Base-by-base conservation (phyloP, 2,329 filamentous ascomycete genomes). In the Cladosporium sphaerospermum region DNA sequence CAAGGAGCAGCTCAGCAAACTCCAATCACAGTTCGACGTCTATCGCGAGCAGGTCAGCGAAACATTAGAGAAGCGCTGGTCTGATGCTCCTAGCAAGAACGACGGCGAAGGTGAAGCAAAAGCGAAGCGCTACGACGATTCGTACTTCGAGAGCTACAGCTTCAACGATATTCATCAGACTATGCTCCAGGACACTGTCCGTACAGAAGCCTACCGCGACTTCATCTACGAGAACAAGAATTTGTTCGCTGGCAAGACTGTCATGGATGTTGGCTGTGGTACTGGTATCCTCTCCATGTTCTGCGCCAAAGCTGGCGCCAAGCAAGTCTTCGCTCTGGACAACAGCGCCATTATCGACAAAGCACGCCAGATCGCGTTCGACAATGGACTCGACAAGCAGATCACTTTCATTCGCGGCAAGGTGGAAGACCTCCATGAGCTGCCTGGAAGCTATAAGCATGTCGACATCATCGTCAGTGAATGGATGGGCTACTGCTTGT, bases 381-480 rank as follows among this genome's bases (percentile, higher is more conserved):
- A 83, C 67, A 96, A 96, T 66, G 83, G 82, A 1, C 81, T 95
- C 36, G 78, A 81, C 23, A 77, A 84, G 62, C 77, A 78, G 19
- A 89, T 97, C 64, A 89, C 85, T 67, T 89, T 88, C 62, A 75
- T 96, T 45, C 82, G 85, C 58, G 91, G 92, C 36, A 88, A 89
- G 64, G 88, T 96, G 56, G 92, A 97, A 69, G 90, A 96, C 60
- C 87, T 95, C 52, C 37, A 52, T 13, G 77, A 73, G 53, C 78
- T 90, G 18, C 90, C 88, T 52, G 64, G 36, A 55, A 64, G 34
- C 1, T 85, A 92, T 7, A 77, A 83, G 51, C 77, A 91, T 64
- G 91, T 96, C 43, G 92, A 97, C 71, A 86, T 97, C 64, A 96
- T 97, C 66, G 85, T 97, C 56, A 95, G 88, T 55, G 91, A 97